Conservation (phyloP, 345 rosid genomes). For the Anastatica hierochuntica region DNA sequence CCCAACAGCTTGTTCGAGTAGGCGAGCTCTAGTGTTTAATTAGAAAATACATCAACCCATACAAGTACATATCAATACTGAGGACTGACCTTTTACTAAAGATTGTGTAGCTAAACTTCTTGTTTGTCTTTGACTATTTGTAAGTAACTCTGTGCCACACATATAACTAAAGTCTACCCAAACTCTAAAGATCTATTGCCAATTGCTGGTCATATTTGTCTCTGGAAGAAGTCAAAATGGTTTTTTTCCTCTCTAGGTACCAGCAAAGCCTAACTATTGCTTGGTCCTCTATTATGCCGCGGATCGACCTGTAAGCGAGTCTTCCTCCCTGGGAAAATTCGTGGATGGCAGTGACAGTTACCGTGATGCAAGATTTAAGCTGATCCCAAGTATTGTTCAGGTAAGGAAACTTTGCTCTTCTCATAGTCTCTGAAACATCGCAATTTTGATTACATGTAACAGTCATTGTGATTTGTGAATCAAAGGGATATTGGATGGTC, state of each 20-base stretch:
- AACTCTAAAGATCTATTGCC: too few relatives aligned
- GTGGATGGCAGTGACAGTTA: conserved; percentile 72
- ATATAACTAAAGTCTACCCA: too few relatives aligned
- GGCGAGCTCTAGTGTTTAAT: background rate
- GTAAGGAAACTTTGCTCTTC: conserved; percentile 28
- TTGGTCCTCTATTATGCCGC: conserved; percentile 84
- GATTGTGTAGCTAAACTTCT: background rate
- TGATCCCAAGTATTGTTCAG: conserved; percentile 90
- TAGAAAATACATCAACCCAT: too few relatives aligned
- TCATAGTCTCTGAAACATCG: background rate
- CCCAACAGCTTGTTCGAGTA: background rate
- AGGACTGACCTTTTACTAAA: background rate
- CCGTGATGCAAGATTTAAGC: conserved; percentile 82
- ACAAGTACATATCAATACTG: too few relatives aligned
- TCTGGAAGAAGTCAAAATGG: background rate
- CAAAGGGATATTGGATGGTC: conserved; percentile 99
- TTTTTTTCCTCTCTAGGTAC: conserved; percentile 45
- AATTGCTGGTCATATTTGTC: background rate
- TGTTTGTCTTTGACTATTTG: background rate
- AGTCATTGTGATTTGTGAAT: conserved; percentile 1
- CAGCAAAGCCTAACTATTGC: conserved; percentile 89
- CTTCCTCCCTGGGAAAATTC: conserved; percentile 72
- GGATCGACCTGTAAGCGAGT: conserved; percentile 67
- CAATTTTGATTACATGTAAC: background rate
- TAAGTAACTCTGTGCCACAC: background rate